Evolutionary conservation across 805 yeast species (phyloP).

Genomic region (Metschnikowia arizonensis): DNA sequence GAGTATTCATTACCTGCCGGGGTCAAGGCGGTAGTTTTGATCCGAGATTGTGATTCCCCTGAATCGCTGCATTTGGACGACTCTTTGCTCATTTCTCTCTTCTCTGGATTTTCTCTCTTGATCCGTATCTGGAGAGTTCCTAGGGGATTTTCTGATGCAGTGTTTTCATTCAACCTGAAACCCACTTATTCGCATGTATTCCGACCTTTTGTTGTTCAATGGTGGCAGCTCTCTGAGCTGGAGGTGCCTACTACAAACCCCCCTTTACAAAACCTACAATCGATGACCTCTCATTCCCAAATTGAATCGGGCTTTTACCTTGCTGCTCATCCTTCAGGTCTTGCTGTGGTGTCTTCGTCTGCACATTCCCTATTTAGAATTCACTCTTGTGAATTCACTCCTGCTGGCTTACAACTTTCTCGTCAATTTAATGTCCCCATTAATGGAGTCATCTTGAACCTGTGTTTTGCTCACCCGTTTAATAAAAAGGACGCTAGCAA

Average conservation of each 20-base stretch:
- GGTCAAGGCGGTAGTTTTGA: slow-evolving; percentile 29
- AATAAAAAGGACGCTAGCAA: slow-evolving; percentile 21
- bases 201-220: slow-evolving; percentile 46
- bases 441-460: slow-evolving; percentile 38
- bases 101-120: slow-evolving; percentile 39
- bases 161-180: slow-evolving; percentile 9
- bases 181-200: slow-evolving; percentile 21
- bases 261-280: background rate
- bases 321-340: slow-evolving; percentile 36
- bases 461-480: slow-evolving; percentile 42
- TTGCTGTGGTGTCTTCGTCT: slow-evolving; percentile 37
- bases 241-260: background rate
- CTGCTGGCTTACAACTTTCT: slow-evolving; percentile 35
- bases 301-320: slow-evolving; percentile 26
- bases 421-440: slow-evolving; percentile 38
- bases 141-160: slow-evolving; percentile 24
- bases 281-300: background rate
- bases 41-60: slow-evolving; percentile 10
- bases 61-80: slow-evolving; percentile 11
- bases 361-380: slow-evolving; percentile 35
- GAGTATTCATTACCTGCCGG: slow-evolving; percentile 30
- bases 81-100: slow-evolving; percentile 34
- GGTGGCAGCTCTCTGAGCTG: slow-evolving; percentile 40
- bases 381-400: slow-evolving; percentile 32
- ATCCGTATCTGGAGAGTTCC: slow-evolving; percentile 39